phyloP scores from a whole-genome alignment of 2,329 filamentous ascomycete genomes.

The Hysterium pulicare region DNA sequence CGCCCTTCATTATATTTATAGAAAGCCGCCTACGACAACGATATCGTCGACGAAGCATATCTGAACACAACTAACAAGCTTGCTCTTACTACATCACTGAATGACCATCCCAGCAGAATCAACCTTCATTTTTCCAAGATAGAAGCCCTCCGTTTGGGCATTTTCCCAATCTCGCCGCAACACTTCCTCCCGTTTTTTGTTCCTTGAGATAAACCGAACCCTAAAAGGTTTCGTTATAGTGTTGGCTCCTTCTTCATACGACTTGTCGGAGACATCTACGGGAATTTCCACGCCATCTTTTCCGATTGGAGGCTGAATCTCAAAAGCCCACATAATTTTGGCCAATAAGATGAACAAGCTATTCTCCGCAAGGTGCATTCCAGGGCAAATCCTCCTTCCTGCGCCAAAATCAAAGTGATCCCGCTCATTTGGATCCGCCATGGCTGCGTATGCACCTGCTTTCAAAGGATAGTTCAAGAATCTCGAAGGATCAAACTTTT shows the following conservation, averaged over 20 bases:
- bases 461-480: constrained; percentile 35
- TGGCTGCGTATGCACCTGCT: constrained; percentile 31
- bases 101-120: constrained; percentile 1
- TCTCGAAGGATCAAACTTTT: constrained; percentile 43
- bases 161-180: constrained; percentile 1
- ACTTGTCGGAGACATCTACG: constrained; percentile 33
- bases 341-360: constrained; percentile 43
- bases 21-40: too few relatives aligned
- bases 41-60: too few relatives aligned
- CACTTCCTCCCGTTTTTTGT: background rate
- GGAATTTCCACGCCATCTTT: constrained; percentile 35
- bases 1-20: too few relatives aligned
- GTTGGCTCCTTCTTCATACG: constrained; percentile 29
- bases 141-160: background rate
- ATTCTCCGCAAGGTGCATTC: constrained; percentile 42
- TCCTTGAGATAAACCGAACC: constrained; percentile 4
- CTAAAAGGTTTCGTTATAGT: constrained; percentile 32
- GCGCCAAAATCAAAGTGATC: constrained; percentile 39
- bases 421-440: constrained; percentile 30
- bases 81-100: background rate
- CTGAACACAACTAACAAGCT: too few relatives aligned
- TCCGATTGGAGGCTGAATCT: constrained; percentile 38
- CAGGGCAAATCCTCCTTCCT: constrained; percentile 43
- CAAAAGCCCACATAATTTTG: constrained; percentile 49
- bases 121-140: background rate